Percentiles rank a stretch among this genome's conserved stretches.
Conservation (phyloP, 352 stramenopile species). For the Thalassiosira livingstoniorum region DNA sequence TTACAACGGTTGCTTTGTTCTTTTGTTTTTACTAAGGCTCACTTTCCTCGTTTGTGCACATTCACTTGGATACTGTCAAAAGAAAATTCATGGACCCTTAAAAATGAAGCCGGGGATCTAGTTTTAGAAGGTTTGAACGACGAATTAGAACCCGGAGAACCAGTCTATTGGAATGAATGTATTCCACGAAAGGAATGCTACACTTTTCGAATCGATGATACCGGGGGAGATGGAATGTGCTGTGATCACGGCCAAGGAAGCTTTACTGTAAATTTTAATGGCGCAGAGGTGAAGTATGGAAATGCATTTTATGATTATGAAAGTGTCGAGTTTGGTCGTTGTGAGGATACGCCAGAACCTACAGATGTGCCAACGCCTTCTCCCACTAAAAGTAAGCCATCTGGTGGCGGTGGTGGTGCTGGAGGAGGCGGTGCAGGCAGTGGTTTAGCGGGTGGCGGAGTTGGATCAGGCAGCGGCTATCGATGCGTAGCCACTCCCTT, state of each 20-base stretch:
- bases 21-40: background rate
- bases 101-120: constrained; percentile 12
- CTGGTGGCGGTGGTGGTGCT: background rate
- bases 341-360: constrained; percentile 15
- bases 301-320: constrained; percentile 48
- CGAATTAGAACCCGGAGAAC: constrained; percentile 17
- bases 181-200: constrained; percentile 33
- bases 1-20: too few species aligned
- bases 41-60: constrained; percentile 1
- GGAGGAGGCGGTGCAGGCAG: background rate
- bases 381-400: background rate
- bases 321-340: constrained; percentile 31
- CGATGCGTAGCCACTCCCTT: constrained; percentile 37
- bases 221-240: constrained; percentile 65
- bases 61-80: constrained; percentile 44
- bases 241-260: constrained; percentile 36
- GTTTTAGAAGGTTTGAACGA: constrained; percentile 22
- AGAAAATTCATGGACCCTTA: constrained; percentile 51
- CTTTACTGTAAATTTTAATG: constrained; percentile 46
- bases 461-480: constrained; percentile 5
- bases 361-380: background rate
- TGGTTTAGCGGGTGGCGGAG: background rate
- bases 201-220: constrained; percentile 64
- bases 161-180: constrained; percentile 18
- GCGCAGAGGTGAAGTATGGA: constrained; percentile 20